Conservation (phyloP, 2,329 filamentous ascomycete species). For the Lizonia empirigonia region DNA sequence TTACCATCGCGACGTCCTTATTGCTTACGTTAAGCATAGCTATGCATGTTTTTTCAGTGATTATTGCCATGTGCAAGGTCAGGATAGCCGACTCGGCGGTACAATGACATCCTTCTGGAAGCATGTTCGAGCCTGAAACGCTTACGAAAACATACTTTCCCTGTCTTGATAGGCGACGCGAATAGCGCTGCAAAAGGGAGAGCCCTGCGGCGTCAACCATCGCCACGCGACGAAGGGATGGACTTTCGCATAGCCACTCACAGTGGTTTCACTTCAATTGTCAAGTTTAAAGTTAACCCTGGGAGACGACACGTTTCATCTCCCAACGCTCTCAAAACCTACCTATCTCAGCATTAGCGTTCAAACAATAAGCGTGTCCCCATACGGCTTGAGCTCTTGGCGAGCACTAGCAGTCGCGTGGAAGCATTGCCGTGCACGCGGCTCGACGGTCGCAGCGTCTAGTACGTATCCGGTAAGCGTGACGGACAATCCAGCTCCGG, state of each 20-base stretch:
- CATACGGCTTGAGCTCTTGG: conserved; percentile 11
- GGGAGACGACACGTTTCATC: conserved; percentile 18
- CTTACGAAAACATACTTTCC: conserved; percentile 12
- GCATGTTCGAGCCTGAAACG: conserved; percentile 21
- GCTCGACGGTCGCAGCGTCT: conserved; percentile 11
- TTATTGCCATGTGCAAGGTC: conserved; percentile 8
- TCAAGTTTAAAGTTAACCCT: conserved; percentile 15
- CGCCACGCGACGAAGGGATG: conserved; percentile 17
- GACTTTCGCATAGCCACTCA: conserved; percentile 5
- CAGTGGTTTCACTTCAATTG: conserved; percentile 20
- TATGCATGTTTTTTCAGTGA: conserved; percentile 4
- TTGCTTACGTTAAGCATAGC: conserved; percentile 6
- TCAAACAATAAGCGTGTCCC: conserved; percentile 12
- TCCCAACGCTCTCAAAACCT: conserved; percentile 17
- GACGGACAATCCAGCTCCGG: conserved; percentile 10
- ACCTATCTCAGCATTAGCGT: conserved; percentile 15
- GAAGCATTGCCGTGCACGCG: conserved; percentile 32
- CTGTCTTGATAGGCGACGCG: conserved; percentile 6
- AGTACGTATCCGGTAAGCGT: conserved; percentile 17
- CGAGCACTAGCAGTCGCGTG: conserved; percentile 23
- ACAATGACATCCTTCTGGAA: conserved; percentile 20
- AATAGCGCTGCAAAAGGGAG: conserved; percentile 13
- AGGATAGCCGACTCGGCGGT: conserved; percentile 12
- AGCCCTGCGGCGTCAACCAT: conserved; percentile 13
- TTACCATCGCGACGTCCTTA: conserved; percentile 5